Base-by-base conservation (phyloP, 179 eudicot species). In the Beta corolliflora region DNA sequence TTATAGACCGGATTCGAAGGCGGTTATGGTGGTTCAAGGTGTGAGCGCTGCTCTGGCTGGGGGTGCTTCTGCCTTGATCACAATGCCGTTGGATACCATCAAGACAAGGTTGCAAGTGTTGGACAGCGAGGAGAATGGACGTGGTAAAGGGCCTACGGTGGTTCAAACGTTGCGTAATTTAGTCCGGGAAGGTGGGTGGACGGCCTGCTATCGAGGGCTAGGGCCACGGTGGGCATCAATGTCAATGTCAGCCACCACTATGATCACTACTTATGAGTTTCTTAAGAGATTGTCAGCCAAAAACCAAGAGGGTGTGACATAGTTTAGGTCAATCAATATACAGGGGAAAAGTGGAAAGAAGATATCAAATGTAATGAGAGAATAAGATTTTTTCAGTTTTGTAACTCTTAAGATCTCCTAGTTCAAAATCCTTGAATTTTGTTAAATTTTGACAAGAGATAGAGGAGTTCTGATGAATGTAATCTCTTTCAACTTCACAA, bases 211-310 rank as follows among this genome's bases (percentile, higher is more conserved):
- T 45, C 86, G 95, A 68, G 95, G 97, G 5, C 68, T 93, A 45
- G 91, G 92, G 3, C 95, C 97, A 7, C 80, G 95, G 71, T 91
- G 95, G 88, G 93, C 90, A n/a, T 91, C 95, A 0, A 90, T 91
- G 93, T 93, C 93, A 3, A 73, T 91, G 89, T 93, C 97, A 1
- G 97, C 97, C 50, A 85, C 93, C 10, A 90, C 92, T 45, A 93
- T 91, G 97, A 91, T 91, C 87, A 93, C 95, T 12, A 93, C 97
- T 12, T 93, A 93, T 41, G 97, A 93, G 90, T 89, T 91, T 72
- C 91, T 93, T 25, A 93, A 92, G 79, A 82, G 93, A 29, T 83
- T 93, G 9, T 93, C 95, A 3, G 76, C 95, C 0, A 93, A 93
- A 84, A 90, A 78, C 77, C 88, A 84, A 80, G 92, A 88, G 76